phyloP scores from a whole-genome alignment of 495 filamentous ascomycete species.

The Neurospora sp. region DNA sequence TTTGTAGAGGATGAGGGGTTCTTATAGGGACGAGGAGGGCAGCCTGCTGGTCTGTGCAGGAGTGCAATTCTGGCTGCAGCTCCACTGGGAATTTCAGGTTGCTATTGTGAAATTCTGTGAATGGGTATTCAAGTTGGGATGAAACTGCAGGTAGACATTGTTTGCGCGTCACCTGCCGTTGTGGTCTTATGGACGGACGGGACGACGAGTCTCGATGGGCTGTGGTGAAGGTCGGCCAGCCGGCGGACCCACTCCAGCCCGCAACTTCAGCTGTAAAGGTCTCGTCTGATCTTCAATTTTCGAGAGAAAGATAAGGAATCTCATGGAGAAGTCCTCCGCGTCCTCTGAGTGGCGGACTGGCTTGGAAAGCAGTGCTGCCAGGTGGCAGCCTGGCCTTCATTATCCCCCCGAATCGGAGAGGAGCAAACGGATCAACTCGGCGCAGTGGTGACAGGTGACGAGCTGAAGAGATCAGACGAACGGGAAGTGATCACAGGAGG shows the following conservation, averaged over 20 bases:
- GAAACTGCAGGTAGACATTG: neutral
- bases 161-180: neutral
- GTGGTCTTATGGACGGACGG: neutral
- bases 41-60: neutral
- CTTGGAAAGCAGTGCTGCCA: neutral
- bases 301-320: neutral
- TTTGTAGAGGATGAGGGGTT: neutral
- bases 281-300: neutral
- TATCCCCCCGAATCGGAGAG: neutral
- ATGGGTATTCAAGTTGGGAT: neutral
- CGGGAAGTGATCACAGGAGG: neutral
- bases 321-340: neutral
- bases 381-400: neutral
- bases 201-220: neutral
- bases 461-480: neutral
- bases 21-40: neutral
- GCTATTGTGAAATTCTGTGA: neutral
- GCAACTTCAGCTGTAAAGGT: neutral
- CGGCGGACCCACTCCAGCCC: neutral
- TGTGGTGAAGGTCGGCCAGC: neutral
- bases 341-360: neutral
- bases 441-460: neutral
- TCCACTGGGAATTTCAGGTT: neutral
- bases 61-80: neutral
- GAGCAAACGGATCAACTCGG: neutral